Evolutionary conservation across 2,329 filamentous ascomycete species (phyloP), one percentile per base, ranked within the genome.

Genomic region (Dryadomyces quercivorus): DNA sequence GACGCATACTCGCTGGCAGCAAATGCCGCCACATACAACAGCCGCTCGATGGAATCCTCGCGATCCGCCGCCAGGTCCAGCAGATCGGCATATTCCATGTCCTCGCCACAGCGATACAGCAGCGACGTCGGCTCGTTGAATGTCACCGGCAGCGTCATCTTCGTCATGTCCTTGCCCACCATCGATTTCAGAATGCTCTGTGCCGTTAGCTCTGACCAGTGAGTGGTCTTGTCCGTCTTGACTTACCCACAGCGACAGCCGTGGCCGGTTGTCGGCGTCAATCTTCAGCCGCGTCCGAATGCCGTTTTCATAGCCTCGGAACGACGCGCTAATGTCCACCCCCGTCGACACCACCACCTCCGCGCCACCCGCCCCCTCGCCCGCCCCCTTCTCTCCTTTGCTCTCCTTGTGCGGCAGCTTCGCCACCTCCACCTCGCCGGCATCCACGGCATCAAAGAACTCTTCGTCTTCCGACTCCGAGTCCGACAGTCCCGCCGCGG

Each of bases 131-230:
- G 93, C 69, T 98, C 93, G 70, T 98, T 98, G 75, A 98, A 97
- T 0, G 93, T 95, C 2, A 98, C 93, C 0, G 93, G 93, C 20
- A 98, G 74, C 0, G 93, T 97, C 92, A 98, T 98, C 74, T 94
- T 97, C 42, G 93, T 97, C 93, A 98, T 97, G 66, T 98, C 93
- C 68, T 98, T 97, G 59, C 93, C 93, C 69, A 98, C 95, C 93
- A 98, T 97, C 21, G 92, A 97, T 73, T 97, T 98, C 59, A 98
- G 74, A 62, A 98, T 96, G 61, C 86, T 86, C 91, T 96, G 60
- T 31, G 49, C 49, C 10, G 59, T 69, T 58, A 68, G 65, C 31
- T 47, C 16, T 16, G 16, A 46, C 6, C 7, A 6, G 36, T n/a
- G n/a, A n/a, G n/a, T n/a, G n/a, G n/a, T n/a, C n/a, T n/a, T n/a